Evolutionary conservation across 495 filamentous ascomycete species (phyloP), one percentile per base, ranked within the genome.

Genomic region (Pyronema omphalodes): DNA sequence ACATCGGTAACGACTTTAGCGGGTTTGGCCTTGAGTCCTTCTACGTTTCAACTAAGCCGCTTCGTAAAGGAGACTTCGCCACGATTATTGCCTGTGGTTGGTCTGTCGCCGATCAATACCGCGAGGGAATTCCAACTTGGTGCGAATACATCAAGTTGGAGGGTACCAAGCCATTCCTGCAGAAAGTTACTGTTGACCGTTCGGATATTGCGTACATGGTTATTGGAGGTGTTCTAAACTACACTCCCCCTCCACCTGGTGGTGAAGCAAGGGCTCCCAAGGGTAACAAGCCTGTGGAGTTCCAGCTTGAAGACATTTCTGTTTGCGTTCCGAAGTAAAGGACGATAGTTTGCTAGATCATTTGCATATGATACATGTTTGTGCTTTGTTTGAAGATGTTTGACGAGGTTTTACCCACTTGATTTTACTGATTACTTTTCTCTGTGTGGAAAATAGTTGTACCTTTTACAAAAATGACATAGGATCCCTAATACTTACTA

Each of bases 261-360:
- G 12, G 18, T 2, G 12, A 41, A 33, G 50, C 37, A 1, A 43
- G 9, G 19, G 34, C 37, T 9, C 3, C 50, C 1, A 52, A 52
- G 37, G 50, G 50, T 52, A 18, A 18, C 12, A 43, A 52, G 15
- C 50, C 50, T 9, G 37, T 52, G 15, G 50, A 52, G 14, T 52
- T 52, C 50, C 37, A 43, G 50, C 19, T 52, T 23, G 50, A 52
- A 6, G 37, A 52, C 19, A 52, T 52, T 5, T 9, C 11, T 4
- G 50, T 52, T 19, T 52, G 50, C 17, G 50, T 52, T 43, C 50
- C 50, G 15, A 37, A 52, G 44, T 41, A 41, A 7, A 17, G 39
- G 15, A 41, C 39, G 39, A 12, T 41, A 12, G 6, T 41, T 41
- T 41, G 11, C 39, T 12, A 12, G 11, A 12, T 41, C 39, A 17